Evolutionary conservation across 176 grass and related monocot species (phyloP), one percentile per base, ranked within the genome.

Genomic region (Phoenix dactylifera): DNA sequence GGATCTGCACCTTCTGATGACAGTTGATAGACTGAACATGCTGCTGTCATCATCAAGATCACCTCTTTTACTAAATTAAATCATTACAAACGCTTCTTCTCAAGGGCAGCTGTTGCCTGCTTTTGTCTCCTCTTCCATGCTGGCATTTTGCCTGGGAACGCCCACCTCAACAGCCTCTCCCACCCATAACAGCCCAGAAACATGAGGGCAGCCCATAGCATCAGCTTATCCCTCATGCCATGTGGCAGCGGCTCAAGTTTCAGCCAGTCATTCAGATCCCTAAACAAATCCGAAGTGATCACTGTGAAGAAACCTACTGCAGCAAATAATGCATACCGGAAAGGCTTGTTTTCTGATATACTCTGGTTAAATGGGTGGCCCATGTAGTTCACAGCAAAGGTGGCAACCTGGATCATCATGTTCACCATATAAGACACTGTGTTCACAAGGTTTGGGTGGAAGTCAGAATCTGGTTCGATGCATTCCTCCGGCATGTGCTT

Each of bases 341-440:
- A 98, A 9, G 93, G 93, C 70, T 82, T 92, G 79, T 98, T 98
- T 73, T 92, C 93, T 0, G 93, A 79, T 68, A 98, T 98, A 6
- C 84, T 88, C 73, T 91, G 87, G 50, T 98, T 92, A 56, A 98
- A 98, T 0, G 93, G 87, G 23, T 92, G 93, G 15, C 93, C 93
- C 70, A 98, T 98, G 81, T 98, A 98, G 73, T 98, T 98, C 30
- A 98, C 93, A 26, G 93, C 93, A 76, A 98, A 98, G 22, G 93
- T 98, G 20, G 93, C 93, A 32, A 92, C 88, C 66, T 97, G 92
- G 59, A 98, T 98, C 93, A 98, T 98, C 88, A 92, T 98, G 76
- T 98, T 98, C 57, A 92, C 93, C 87, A 98, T 98, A 66, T 98
- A 98, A n/a, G 93, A 98, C 63, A 98, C 93, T 12, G 87, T 98